Evolutionary conservation across 2,329 filamentous ascomycete genomes (phyloP).

Genomic region (Xylariaceae sp.): DNA sequence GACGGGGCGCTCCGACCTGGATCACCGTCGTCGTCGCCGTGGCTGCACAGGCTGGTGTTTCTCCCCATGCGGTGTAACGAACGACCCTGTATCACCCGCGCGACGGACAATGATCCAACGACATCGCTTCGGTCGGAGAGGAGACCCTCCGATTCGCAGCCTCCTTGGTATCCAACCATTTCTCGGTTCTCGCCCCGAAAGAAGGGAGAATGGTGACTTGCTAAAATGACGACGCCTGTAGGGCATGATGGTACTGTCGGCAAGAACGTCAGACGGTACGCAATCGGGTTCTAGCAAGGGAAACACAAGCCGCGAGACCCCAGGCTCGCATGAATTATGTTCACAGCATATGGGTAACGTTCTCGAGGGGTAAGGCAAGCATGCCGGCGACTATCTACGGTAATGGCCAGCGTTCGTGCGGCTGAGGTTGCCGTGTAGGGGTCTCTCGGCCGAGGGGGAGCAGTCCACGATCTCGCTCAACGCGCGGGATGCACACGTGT

Average conservation of each 20-base stretch:
- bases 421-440: constrained; percentile 7
- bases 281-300: background rate
- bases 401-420: constrained; percentile 1
- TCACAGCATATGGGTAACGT: no score
- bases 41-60: constrained; percentile 22
- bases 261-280: background rate
- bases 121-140: constrained; percentile 13
- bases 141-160: constrained; percentile 22
- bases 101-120: constrained; percentile 19
- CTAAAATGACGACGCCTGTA: no score
- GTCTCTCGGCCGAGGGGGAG: constrained; percentile 1
- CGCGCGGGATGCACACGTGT: background rate
- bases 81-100: constrained; percentile 20
- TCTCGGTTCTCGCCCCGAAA: constrained; percentile 1
- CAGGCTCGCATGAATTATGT: no score
- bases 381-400: no score
- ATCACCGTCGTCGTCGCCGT: no score
- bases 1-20: constrained; percentile 23
- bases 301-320: background rate
- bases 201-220: no score
- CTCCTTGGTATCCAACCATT: background rate
- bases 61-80: constrained; percentile 24
- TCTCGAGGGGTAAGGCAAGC: no score
- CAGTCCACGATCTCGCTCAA: background rate
- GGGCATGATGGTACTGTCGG: no score